Base-by-base conservation (phyloP, 306 rosid genomes). In the Sicyos baderoa region DNA sequence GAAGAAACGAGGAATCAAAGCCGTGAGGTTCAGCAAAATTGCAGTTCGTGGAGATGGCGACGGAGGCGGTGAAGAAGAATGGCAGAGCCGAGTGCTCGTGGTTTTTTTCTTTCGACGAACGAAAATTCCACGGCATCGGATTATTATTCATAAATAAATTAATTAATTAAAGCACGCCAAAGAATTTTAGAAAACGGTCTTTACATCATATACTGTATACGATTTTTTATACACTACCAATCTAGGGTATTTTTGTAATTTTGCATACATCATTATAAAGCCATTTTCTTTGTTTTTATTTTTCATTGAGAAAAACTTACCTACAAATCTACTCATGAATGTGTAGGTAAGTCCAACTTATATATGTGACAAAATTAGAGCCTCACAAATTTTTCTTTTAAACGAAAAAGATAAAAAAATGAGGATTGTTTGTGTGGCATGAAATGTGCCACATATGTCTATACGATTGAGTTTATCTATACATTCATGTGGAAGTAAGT, bases 101-200 rank as follows among this genome's bases (percentile, higher is more conserved):
- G 40, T 17, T 61, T 17, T 17, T 25, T 61, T 53, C 58, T 32
- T 60, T 60, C 67, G 18, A 60, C 67, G 8, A 15, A 67, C 44
- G 57, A 67, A 67, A 48, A 47, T 67, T 48, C 56, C 57, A 47
- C 71, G 56, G 56, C 55, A 47, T 44, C 37, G 3, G 35, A 64
- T 37, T 64, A 29, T 64, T 64, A 29, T 64, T 44, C 32, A 37
- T 42, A 13, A 29, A 29, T 29, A 29, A 29, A 29, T 1, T 4
- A 35, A 35, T 35, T 35, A 35, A 35, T 35, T 35, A 35, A 32
- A 9, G 7, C 68, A 37, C 25, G 17, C 69, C 8, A 62, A 37
- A 18, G 10, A 18, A 18, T n/a, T 37, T 62, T 35, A 11, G 68
- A 40, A n/a, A n/a, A 62, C 50, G 68, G n/a, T 17, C 27, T 18